These are phyloP conservation scores for Echium plantagineum DNA, from an alignment of 257 asterid genomes.

Conservation along the genomic window DNA sequence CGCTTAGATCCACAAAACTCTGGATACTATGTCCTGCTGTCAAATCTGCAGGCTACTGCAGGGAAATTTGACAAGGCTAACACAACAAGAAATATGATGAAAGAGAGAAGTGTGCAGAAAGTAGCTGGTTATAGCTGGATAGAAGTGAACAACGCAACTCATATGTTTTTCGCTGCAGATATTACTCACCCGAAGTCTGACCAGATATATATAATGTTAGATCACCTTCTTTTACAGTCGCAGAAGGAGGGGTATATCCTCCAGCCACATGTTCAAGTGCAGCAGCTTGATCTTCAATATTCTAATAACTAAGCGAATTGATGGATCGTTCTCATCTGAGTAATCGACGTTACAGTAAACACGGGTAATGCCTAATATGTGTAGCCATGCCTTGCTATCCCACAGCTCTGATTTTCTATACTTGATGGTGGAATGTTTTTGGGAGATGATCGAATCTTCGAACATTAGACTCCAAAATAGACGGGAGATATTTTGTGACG, in stretches of 20 bases:
- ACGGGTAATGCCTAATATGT: too few species aligned
- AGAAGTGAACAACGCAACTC: conserved; percentile 45
- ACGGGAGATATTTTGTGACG: too few species aligned
- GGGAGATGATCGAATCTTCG: too few species aligned
- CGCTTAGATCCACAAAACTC: conserved; percentile 74
- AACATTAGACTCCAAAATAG: too few species aligned
- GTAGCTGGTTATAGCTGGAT: conserved; percentile 80
- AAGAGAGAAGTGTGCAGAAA: conserved; percentile 66
- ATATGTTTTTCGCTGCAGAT: conserved; percentile 74
- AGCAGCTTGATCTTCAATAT: not conserved
- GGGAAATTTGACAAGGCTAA: conserved; percentile 62
- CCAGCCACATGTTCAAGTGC: conserved; percentile 5
- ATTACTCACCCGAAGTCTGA: conserved; percentile 47
- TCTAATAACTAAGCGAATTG: not conserved
- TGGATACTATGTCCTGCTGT: conserved; percentile 66
- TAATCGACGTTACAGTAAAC: not conserved
- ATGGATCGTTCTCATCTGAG: too few species aligned
- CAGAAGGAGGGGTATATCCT: conserved; percentile 46
- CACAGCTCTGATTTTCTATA: too few species aligned
- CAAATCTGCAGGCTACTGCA: conserved; percentile 63
- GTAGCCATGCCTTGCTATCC: too few species aligned
- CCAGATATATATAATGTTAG: conserved; percentile 38
- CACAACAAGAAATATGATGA: conserved; percentile 52
- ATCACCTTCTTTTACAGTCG: conserved; percentile 49
- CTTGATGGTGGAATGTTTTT: too few species aligned